Evolutionary conservation across 176 grass and related monocot species (phyloP).

Genomic region (Thalia dealbata): DNA sequence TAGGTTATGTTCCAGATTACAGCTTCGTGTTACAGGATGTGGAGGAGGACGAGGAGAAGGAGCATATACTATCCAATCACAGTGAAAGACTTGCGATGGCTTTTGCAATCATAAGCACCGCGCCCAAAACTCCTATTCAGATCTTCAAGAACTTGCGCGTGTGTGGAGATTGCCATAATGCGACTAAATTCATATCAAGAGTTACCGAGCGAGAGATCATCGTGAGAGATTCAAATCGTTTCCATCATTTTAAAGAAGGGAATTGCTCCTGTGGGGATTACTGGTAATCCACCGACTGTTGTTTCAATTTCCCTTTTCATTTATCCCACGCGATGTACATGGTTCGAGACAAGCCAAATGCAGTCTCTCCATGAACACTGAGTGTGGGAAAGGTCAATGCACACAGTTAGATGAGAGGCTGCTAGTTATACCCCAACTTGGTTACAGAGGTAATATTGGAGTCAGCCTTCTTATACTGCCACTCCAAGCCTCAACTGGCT

Average conservation of each 20-base stretch:
- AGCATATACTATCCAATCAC: slow-evolving; percentile 59
- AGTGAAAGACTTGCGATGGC: slow-evolving; percentile 71
- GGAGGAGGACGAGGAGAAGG: slow-evolving; percentile 72
- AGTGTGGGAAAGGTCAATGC: too few relatives aligned
- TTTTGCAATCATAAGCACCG: slow-evolving; percentile 63
- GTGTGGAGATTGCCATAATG: slow-evolving; percentile 73
- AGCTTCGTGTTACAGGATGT: slow-evolving; percentile 74
- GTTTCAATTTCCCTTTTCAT: background rate
- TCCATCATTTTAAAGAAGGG: slow-evolving; percentile 68
- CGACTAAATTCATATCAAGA: slow-evolving; percentile 66
- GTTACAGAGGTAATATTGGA: too few relatives aligned
- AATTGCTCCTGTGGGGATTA: slow-evolving; percentile 69
- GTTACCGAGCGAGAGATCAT: slow-evolving; percentile 62
- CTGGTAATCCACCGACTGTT: slow-evolving; percentile 29
- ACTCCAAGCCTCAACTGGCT: too few relatives aligned
- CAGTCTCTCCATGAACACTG: too few relatives aligned
- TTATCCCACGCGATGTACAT: too few relatives aligned
- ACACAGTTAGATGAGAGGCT: too few relatives aligned
- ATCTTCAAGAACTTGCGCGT: slow-evolving; percentile 66
- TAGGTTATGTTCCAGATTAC: slow-evolving; percentile 64
- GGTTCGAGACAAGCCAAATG: too few relatives aligned
- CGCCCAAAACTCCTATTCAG: slow-evolving; percentile 37
- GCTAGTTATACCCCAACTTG: too few relatives aligned
- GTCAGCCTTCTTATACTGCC: too few relatives aligned
- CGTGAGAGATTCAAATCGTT: slow-evolving; percentile 65